Conservation (phyloP, 2,329 filamentous ascomycete species). For the Plectosphaerella plurivora region DNA sequence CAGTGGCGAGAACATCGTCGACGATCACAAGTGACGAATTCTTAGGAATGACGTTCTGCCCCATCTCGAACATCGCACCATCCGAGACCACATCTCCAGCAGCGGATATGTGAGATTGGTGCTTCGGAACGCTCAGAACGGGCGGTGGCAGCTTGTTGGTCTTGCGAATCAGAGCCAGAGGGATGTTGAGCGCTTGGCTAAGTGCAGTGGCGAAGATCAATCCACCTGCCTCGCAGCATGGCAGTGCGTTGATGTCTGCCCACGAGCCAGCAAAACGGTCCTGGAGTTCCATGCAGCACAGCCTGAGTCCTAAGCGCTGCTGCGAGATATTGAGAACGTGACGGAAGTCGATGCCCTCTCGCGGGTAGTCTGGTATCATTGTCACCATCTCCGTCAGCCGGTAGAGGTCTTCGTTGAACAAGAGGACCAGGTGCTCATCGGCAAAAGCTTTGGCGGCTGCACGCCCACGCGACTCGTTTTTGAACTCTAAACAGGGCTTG, state of each 20-base stretch:
- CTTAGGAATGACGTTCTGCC: conserved; percentile 29
- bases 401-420: conserved; percentile 40
- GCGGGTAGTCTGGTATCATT: conserved; percentile 44
- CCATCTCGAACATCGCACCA: conserved; percentile 45
- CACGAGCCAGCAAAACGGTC: conserved; percentile 40
- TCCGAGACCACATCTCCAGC: conserved; percentile 14
- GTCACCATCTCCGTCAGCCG: conserved; percentile 46
- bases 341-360: conserved; percentile 46
- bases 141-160: conserved; percentile 57
- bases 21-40: conserved; percentile 47
- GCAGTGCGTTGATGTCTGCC: conserved; percentile 39
- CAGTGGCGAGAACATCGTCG: conserved; percentile 56
- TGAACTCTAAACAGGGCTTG: conserved; percentile 41
- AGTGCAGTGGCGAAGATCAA: conserved; percentile 50
- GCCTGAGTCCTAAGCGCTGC: conserved; percentile 46
- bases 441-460: conserved; percentile 35
- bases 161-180: conserved; percentile 47
- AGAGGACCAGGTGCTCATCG: conserved; percentile 33
- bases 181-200: conserved; percentile 31
- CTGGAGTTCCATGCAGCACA: conserved; percentile 45
- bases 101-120: conserved; percentile 49
- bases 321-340: conserved; percentile 54
- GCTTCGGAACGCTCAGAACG: conserved; percentile 41
- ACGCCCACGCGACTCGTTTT: conserved; percentile 42
- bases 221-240: conserved; percentile 53